Evolutionary conservation across 2,329 filamentous ascomycete genomes (phyloP).

Genomic region (Teratosphaeriaceae sp.): DNA sequence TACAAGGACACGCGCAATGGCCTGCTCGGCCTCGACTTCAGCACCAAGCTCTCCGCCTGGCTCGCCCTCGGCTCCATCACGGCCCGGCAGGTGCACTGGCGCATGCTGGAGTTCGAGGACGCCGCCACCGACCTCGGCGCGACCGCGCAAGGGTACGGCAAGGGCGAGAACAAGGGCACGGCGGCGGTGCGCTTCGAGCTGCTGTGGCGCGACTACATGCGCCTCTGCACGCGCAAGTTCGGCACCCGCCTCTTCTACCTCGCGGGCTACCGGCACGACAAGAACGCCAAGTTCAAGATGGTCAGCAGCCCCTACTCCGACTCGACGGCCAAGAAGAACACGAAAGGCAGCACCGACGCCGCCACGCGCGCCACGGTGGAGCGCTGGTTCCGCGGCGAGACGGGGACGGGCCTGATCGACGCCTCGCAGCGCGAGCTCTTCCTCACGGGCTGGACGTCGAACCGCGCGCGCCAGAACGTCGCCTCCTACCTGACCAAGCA

Average conservation of each 20-base stretch:
- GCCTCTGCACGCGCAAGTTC: slow-evolving; percentile 67
- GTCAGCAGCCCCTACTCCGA: slow-evolving; percentile 26
- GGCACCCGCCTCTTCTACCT: slow-evolving; percentile 56
- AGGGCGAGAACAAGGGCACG: slow-evolving; percentile 67
- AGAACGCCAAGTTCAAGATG: slow-evolving; percentile 27
- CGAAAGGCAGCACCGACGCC: slow-evolving; percentile 38
- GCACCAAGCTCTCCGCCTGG: slow-evolving; percentile 69
- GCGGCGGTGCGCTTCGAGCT: slow-evolving; percentile 65
- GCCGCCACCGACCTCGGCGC: slow-evolving; percentile 40
- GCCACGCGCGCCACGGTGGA: slow-evolving; percentile 36
- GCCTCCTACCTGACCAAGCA: slow-evolving; percentile 69
- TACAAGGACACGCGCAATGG: slow-evolving; percentile 70
- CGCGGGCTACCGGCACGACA: slow-evolving; percentile 54
- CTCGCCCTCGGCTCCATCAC: slow-evolving; percentile 67
- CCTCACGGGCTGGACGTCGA: slow-evolving; percentile 71
- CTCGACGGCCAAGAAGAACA: slow-evolving; percentile 34
- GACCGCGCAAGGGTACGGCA: slow-evolving; percentile 51
- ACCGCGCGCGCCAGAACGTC: slow-evolving; percentile 69
- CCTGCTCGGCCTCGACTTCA: slow-evolving; percentile 62
- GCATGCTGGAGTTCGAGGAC: slow-evolving; percentile 63
- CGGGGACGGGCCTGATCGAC: slow-evolving; percentile 71
- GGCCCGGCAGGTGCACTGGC: slow-evolving; percentile 63
- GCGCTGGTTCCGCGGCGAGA: slow-evolving; percentile 59
- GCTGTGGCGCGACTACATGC: slow-evolving; percentile 76
- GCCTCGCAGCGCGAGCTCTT: slow-evolving; percentile 68